Evolutionary conservation across 768 basidiomycete genomes (phyloP).

Genomic region (Paxillus rubicundulus): DNA sequence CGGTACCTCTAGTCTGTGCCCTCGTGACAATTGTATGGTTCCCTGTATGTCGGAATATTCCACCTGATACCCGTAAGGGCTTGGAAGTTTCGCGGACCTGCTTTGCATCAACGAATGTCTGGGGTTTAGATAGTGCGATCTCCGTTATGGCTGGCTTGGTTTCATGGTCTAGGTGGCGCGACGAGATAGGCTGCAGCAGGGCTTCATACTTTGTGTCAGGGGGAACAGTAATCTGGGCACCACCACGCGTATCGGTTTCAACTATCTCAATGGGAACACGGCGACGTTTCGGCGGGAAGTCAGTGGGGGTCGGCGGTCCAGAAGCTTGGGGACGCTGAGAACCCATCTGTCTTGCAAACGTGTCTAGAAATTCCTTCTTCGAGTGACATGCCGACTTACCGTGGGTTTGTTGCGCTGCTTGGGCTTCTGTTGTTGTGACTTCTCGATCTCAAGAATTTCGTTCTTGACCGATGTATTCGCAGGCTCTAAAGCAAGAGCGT

Average conservation of each 20-base stretch:
- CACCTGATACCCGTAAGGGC: constrained; percentile 56
- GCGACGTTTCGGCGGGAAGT: constrained; percentile 40
- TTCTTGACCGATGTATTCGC: constrained; percentile 58
- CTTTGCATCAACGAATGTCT: constrained; percentile 59
- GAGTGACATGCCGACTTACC: constrained; percentile 9
- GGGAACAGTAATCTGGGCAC: not conserved
- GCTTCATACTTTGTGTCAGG: constrained; percentile 14
- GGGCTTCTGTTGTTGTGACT: constrained; percentile 30
- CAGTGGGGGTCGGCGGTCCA: not conserved
- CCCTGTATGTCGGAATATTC: constrained; percentile 68
- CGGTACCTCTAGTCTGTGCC: constrained; percentile 16
- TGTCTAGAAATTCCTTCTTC: not conserved
- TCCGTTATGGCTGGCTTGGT: constrained; percentile 5
- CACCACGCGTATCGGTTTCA: constrained; percentile 31
- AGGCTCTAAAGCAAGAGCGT: constrained; percentile 61
- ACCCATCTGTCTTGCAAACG: not conserved
- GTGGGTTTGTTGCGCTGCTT: constrained; percentile 35
- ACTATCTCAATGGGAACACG: constrained; percentile 65
- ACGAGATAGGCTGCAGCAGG: constrained; percentile 40
- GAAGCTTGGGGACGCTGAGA: constrained; percentile 8
- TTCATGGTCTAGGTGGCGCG: constrained; percentile 30
- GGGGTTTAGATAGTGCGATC: constrained; percentile 13
- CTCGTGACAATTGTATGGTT: constrained; percentile 54
- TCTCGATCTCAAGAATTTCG: constrained; percentile 55
- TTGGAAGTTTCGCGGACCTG: constrained; percentile 48